Percentiles rank a stretch among this genome's conserved stretches.
phyloP scores from a whole-genome alignment of 129 eudicot species.

The Arctium minus region DNA sequence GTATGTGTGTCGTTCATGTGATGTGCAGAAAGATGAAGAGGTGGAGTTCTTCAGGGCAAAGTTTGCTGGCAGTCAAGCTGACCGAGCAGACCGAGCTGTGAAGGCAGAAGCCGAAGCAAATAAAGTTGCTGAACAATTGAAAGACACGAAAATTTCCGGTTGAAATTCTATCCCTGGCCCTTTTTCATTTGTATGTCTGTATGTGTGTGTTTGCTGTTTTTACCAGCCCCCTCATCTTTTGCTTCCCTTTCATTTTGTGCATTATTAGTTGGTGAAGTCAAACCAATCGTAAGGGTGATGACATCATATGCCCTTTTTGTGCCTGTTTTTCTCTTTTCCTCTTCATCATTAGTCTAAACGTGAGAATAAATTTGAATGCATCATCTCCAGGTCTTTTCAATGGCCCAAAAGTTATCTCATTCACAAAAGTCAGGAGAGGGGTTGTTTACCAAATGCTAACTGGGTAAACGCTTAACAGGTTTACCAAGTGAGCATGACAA shows the following conservation, averaged over 20 bases:
- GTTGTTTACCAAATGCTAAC: too few species aligned
- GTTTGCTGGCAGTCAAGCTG: slow-evolving; percentile 98
- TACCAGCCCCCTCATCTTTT: neutral
- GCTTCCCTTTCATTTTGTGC: neutral
- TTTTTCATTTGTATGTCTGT: neutral
- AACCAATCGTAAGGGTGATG: neutral
- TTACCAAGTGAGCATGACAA: too few species aligned
- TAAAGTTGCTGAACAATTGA: slow-evolving; percentile 51
- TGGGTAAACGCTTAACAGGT: too few species aligned
- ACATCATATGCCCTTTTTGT: neutral
- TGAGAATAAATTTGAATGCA: neutral
- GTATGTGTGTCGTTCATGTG: slow-evolving; percentile 2
- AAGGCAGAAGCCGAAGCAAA: slow-evolving; percentile 72
- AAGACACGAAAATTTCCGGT: slow-evolving; percentile 53
- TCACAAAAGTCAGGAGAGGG: neutral
- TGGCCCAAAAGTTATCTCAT: neutral
- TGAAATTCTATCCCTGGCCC: neutral
- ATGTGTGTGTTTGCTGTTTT: neutral
- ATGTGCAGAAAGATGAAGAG: slow-evolving; percentile 66
- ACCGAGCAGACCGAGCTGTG: slow-evolving; percentile 74
- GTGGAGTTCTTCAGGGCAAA: slow-evolving; percentile 50
- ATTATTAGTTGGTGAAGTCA: neutral
- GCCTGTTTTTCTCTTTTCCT: neutral
- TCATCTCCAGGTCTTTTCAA: neutral
- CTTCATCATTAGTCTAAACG: too few species aligned